Evolutionary conservation across 768 basidiomycete genomes (phyloP).

Genomic region (Mycena pura): DNA sequence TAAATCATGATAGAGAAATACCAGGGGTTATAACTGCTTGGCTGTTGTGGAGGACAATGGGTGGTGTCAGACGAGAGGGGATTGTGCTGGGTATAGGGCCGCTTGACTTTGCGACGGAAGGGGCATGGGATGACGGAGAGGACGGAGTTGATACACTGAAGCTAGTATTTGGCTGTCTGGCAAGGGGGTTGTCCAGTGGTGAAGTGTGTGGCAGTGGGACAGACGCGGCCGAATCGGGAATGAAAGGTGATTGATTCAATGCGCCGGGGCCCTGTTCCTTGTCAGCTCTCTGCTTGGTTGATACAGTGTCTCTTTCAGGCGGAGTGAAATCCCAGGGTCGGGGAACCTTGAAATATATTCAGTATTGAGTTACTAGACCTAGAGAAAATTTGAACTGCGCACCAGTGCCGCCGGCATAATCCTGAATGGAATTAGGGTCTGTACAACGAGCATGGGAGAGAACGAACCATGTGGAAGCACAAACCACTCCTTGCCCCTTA

Average conservation of each 20-base stretch:
- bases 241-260: slow-evolving; percentile 17
- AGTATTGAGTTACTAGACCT: not conserved
- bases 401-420: slow-evolving; percentile 81
- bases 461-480: slow-evolving; percentile 85
- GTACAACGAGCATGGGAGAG: not conserved
- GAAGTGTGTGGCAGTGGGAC: not conserved
- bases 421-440: slow-evolving; percentile 43
- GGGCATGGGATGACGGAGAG: too few species aligned
- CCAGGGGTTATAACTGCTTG: slow-evolving; percentile 10
- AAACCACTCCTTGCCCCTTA: slow-evolving; percentile 79
- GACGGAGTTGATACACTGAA: too few species aligned
- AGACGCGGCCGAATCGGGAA: slow-evolving; percentile 16
- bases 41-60: slow-evolving; percentile 10
- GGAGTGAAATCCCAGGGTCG: slow-evolving; percentile 81
- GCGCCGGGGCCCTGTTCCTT: not conserved
- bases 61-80: slow-evolving; percentile 18
- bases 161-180: too few species aligned
- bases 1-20: slow-evolving; percentile 14
- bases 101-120: too few species aligned
- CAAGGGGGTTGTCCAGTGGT: not conserved
- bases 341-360: slow-evolving; percentile 51
- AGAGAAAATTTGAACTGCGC: not conserved
- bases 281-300: slow-evolving; percentile 16
- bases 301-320: slow-evolving; percentile 38
- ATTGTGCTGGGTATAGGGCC: slow-evolving; percentile 28